phyloP scores from a whole-genome alignment of 179 eudicot genomes.

The Spinacia oleracea region DNA sequence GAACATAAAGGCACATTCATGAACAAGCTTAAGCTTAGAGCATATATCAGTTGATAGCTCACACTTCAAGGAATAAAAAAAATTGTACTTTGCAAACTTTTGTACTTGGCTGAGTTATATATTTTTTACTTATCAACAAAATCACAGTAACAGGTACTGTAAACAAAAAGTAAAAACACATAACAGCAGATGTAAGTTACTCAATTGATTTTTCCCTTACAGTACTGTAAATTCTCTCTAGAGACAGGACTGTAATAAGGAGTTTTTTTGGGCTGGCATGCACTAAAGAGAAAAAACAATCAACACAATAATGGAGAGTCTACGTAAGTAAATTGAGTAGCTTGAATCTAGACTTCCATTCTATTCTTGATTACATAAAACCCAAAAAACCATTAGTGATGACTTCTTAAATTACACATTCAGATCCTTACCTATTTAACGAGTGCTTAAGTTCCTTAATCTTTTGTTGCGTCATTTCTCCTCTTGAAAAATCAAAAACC shows the following conservation, averaged over 20 bases:
- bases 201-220: background rate
- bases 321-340: background rate
- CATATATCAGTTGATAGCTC: too few relatives aligned
- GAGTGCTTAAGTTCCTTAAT: slow-evolving; percentile 97
- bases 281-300: too few relatives aligned
- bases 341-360: background rate
- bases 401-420: background rate
- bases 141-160: too few relatives aligned
- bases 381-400: background rate
- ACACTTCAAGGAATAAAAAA: too few relatives aligned
- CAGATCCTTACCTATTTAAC: slow-evolving; percentile 67
- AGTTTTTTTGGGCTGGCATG: too few relatives aligned
- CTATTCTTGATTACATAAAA: background rate
- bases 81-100: too few relatives aligned
- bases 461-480: slow-evolving; percentile 99
- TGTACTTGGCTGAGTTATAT: too few relatives aligned
- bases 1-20: background rate
- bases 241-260: too few relatives aligned
- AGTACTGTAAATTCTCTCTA: too few relatives aligned
- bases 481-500: slow-evolving; percentile 99
- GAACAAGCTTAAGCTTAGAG: background rate
- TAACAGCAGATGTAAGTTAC: background rate
- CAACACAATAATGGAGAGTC: too few relatives aligned
- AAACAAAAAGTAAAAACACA: background rate
- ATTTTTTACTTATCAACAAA: too few relatives aligned